Evolutionary conservation across 2,329 filamentous ascomycete species (phyloP), one percentile per base, ranked within the genome.

Genomic region (Cercospora zeae-maydis): DNA sequence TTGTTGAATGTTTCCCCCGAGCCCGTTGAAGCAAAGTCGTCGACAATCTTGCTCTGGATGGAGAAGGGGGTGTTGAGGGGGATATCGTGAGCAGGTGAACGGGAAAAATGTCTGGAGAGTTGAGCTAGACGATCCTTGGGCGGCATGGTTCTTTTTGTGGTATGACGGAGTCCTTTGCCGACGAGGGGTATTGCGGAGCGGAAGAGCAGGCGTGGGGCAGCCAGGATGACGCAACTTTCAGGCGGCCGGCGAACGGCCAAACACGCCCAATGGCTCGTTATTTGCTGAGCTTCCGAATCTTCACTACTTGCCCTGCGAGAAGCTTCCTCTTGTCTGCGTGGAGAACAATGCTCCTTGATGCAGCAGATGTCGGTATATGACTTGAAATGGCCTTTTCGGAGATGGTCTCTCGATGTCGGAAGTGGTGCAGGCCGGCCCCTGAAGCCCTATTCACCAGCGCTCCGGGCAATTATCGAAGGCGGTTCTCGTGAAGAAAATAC

Each of bases 61-160:
- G 84, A 85, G 75, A 84, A 88, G 60, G 85, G 85, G 24, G 86
- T 87, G 76, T 87, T 87, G 61, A 87, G 76, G 64, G 84, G 82
- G 66, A 85, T 80, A 54, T 69, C 67, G 72, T 83, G 77, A 63
- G 83, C 79, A 69, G 80, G 80, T 68, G 81, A 76, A 69, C 81
- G 77, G 71, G 83, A 81, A 67, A 88, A 79, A 72, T 88, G 86
- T 75, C 83, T 82, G 68, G 84, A 83, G 74, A 88, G 83, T 75
- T 87, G 82, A 75, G 78, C 71, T 74, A 78, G 68, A 78, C 78
- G 72, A 75, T 74, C 69, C 39, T 66, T 66, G 52, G 73, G 79
- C 73, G 79, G 79, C 59, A 61, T 61, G 49, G 33, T 53, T 24
- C 39, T 31, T 49, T 45, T 45, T 61, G 49, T 33, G 33, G 52